phyloP scores from a whole-genome alignment of 805 yeast genomes.

The Wickerhamomyces sydowiorum region DNA sequence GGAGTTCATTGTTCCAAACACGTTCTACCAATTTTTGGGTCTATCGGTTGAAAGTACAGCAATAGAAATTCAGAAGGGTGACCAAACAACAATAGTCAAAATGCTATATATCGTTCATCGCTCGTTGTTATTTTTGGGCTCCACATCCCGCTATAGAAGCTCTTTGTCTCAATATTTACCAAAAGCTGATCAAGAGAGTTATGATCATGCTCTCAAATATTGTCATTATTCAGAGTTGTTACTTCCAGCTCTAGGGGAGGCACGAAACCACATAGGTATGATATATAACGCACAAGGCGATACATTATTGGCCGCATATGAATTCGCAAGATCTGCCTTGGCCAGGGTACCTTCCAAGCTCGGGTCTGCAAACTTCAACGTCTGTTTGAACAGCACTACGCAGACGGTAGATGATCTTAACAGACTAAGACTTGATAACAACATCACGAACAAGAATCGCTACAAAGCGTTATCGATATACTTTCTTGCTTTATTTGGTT shows the following conservation, averaged over 20 bases:
- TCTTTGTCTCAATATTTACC: slow-evolving; percentile 25
- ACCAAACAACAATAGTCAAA: slow-evolving; percentile 12
- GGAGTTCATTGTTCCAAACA: slow-evolving; percentile 17
- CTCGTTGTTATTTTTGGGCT: slow-evolving; percentile 50
- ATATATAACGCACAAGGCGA: slow-evolving; percentile 34
- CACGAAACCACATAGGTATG: slow-evolving; percentile 55
- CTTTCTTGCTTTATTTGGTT: slow-evolving; percentile 35
- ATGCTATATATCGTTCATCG: slow-evolving; percentile 40
- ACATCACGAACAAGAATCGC: slow-evolving; percentile 8
- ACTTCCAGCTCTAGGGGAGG: slow-evolving; percentile 66
- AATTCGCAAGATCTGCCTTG: slow-evolving; percentile 39
- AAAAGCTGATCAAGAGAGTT: slow-evolving; percentile 34
- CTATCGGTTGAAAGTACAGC: slow-evolving; percentile 7
- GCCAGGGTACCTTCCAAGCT: slow-evolving; percentile 35
- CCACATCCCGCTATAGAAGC: slow-evolving; percentile 51
- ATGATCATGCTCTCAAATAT: slow-evolving; percentile 37
- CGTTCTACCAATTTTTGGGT: slow-evolving; percentile 10
- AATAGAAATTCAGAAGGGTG: slow-evolving; percentile 4
- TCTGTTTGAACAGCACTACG: slow-evolving; percentile 27
- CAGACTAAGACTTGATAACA: slow-evolving; percentile 13
- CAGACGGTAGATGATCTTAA: slow-evolving; percentile 23
- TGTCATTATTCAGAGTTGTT: slow-evolving; percentile 50
- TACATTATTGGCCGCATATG: slow-evolving; percentile 28
- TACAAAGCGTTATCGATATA: slow-evolving; percentile 9
- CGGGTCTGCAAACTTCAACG: slow-evolving; percentile 31